These are phyloP conservation scores for Metschnikowia lochheadii DNA, from an alignment of 805 yeast genomes.

Conservation along the genomic window DNA sequence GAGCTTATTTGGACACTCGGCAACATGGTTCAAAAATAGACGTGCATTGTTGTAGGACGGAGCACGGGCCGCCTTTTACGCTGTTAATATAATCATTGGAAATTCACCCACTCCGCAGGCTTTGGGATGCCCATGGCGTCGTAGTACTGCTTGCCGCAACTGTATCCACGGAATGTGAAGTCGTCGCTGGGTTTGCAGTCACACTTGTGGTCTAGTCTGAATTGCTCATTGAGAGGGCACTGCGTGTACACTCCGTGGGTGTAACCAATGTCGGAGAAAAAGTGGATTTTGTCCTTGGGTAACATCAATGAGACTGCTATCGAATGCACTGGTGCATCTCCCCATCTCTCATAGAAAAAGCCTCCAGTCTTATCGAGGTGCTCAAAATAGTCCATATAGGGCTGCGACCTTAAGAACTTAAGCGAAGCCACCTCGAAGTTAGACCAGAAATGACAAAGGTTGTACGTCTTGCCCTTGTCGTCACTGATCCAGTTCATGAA, in stretches of 20 bases:
- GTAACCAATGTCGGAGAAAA: constrained; percentile 83
- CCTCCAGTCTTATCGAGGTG: constrained; percentile 78
- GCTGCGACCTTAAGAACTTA: constrained; percentile 69
- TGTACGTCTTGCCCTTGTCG: constrained; percentile 65
- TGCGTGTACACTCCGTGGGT: constrained; percentile 76
- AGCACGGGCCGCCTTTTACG: too few relatives aligned
- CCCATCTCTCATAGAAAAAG: constrained; percentile 93
- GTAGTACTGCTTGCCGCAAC: constrained; percentile 65
- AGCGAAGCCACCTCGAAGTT: constrained; percentile 80
- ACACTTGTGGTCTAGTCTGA: constrained; percentile 62
- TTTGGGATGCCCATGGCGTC: constrained; percentile 51
- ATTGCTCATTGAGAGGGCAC: constrained; percentile 67
- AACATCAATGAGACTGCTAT: constrained; percentile 79
- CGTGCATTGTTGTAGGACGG: neutral
- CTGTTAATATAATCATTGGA: constrained; percentile 11
- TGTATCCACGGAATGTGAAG: constrained; percentile 72
- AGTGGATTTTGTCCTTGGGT: constrained; percentile 63
- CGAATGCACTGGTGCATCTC: constrained; percentile 91
- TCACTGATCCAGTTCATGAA: constrained; percentile 66
- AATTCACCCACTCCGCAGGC: constrained; percentile 69
- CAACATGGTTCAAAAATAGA: neutral
- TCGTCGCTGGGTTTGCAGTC: constrained; percentile 69
- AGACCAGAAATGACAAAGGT: constrained; percentile 88
- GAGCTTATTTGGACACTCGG: neutral
- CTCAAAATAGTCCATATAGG: constrained; percentile 68